phyloP scores from a whole-genome alignment of 257 asterid species.

The Rhazya stricta region DNA sequence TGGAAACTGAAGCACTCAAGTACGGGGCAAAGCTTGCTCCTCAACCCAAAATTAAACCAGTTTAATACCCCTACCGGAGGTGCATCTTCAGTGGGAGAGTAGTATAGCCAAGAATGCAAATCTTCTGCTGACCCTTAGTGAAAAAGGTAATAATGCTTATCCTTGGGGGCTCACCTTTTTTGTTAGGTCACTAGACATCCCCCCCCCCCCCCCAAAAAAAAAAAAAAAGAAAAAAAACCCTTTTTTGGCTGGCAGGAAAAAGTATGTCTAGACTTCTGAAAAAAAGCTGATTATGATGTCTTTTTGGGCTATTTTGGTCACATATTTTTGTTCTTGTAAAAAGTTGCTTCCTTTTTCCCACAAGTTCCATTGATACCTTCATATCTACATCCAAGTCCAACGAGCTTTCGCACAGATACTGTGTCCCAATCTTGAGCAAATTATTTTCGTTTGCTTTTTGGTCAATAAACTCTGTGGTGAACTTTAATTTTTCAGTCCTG shows the following conservation, averaged over 20 bases:
- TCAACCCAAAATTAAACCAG: constrained; percentile 44
- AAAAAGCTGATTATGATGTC: not conserved
- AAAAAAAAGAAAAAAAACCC: no score
- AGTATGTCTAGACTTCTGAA: not conserved
- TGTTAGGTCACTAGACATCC: not conserved
- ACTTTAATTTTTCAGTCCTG: not conserved
- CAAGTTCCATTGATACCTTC: not conserved
- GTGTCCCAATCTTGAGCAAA: not conserved
- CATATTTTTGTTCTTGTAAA: not conserved
- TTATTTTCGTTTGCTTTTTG: not conserved
- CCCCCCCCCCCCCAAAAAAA: no score
- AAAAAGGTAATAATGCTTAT: constrained; percentile 40
- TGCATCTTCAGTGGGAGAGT: constrained; percentile 53
- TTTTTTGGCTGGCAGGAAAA: not conserved
- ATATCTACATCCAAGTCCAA: not conserved
- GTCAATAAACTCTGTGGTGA: not conserved
- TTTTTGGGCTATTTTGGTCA: not conserved
- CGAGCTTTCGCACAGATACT: not conserved
- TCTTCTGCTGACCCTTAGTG: constrained; percentile 41
- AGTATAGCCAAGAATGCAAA: constrained; percentile 36
- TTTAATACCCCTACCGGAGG: constrained; percentile 38
- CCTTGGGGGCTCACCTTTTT: not conserved
- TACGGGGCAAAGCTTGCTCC: constrained; percentile 39
- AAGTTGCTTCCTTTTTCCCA: not conserved
- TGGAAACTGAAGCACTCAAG: constrained; percentile 33